phyloP scores from a whole-genome alignment of 495 filamentous ascomycete species.

The Xylaria intraflava region DNA sequence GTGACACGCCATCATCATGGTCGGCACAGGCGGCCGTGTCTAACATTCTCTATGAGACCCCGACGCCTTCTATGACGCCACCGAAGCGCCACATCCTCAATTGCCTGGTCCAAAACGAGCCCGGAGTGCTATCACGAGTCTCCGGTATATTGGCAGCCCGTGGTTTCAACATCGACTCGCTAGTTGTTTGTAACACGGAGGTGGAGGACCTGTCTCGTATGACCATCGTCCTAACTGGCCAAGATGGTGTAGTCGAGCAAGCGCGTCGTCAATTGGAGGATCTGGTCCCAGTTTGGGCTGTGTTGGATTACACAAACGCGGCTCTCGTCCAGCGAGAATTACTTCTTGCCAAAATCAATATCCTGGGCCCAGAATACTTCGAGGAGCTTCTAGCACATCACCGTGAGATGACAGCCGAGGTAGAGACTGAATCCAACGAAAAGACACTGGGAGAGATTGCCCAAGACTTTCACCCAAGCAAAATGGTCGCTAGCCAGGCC shows the following conservation, averaged over 20 bases:
- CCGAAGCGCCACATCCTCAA: slow-evolving; percentile 94
- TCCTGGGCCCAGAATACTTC: slow-evolving; percentile 93
- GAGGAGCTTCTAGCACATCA: slow-evolving; percentile 94
- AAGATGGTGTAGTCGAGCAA: slow-evolving; percentile 97
- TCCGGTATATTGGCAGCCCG: slow-evolving; percentile 93
- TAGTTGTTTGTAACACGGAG: slow-evolving; percentile 96
- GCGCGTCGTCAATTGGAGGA: slow-evolving; percentile 93
- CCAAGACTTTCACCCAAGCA: slow-evolving; percentile 79
- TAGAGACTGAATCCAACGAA: slow-evolving; percentile 29
- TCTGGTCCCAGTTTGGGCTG: slow-evolving; percentile 95
- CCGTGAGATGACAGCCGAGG: slow-evolving; percentile 56
- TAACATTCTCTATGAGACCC: slow-evolving; percentile 98
- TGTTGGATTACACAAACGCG: slow-evolving; percentile 87
- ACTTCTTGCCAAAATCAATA: slow-evolving; percentile 92
- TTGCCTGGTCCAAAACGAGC: slow-evolving; percentile 98
- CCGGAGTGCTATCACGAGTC: slow-evolving; percentile 90
- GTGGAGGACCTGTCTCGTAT: slow-evolving; percentile 96
- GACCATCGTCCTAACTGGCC: slow-evolving; percentile 94
- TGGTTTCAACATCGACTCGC: slow-evolving; percentile 97
- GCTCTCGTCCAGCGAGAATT: slow-evolving; percentile 95
- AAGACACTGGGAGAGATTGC: slow-evolving; percentile 34
- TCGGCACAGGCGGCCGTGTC: slow-evolving; percentile 93
- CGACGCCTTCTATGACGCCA: slow-evolving; percentile 70
- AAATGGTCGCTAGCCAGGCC: slow-evolving; percentile 77
- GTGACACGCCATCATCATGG: slow-evolving; percentile 71